A percentile compares a stretch with the other conserved stretches of the same genome.
These are phyloP conservation scores for Escallonia herrerae DNA, from an alignment of 129 eudicot genomes.

Conservation along the genomic window DNA sequence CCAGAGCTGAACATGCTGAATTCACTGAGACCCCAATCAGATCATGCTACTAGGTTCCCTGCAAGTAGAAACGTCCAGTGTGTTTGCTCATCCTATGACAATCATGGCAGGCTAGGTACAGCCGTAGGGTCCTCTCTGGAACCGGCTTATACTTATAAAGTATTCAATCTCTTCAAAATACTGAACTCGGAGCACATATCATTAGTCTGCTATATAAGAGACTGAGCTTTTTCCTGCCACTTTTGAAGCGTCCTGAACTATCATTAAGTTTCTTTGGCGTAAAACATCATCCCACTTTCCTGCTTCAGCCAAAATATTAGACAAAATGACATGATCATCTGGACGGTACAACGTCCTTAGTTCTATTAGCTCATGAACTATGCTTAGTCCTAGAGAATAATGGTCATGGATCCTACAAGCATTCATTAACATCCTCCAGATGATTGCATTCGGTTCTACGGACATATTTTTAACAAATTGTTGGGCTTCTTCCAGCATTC, in stretches of 20 bases:
- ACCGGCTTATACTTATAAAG: no score
- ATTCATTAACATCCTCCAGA: constrained; percentile 24
- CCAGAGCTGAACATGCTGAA: no score
- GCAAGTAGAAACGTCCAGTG: no score
- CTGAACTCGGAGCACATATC: neutral
- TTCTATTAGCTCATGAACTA: constrained; percentile 7
- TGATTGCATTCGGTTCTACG: constrained; percentile 16
- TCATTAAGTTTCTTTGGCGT: constrained; percentile 15
- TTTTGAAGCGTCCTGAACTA: constrained; percentile 16
- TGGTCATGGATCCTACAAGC: constrained; percentile 25
- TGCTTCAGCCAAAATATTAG: constrained; percentile 20
- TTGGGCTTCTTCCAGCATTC: constrained; percentile 19
- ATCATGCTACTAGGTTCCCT: no score
- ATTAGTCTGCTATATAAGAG: neutral
- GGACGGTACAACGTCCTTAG: neutral
- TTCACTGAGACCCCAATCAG: no score
- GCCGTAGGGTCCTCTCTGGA: no score
- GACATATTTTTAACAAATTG: constrained; percentile 17
- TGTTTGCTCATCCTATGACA: no score
- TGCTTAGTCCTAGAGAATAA: constrained; percentile 15
- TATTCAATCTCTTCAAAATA: neutral
- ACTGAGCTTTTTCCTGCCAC: constrained; percentile 21
- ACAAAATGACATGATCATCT: constrained; percentile 20
- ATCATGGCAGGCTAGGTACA: no score
- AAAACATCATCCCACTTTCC: constrained; percentile 23